These are phyloP conservation scores for Saccharomycopsis phalli DNA, from an alignment of 1,139 yeast genomes.

Conservation along the genomic window DNA sequence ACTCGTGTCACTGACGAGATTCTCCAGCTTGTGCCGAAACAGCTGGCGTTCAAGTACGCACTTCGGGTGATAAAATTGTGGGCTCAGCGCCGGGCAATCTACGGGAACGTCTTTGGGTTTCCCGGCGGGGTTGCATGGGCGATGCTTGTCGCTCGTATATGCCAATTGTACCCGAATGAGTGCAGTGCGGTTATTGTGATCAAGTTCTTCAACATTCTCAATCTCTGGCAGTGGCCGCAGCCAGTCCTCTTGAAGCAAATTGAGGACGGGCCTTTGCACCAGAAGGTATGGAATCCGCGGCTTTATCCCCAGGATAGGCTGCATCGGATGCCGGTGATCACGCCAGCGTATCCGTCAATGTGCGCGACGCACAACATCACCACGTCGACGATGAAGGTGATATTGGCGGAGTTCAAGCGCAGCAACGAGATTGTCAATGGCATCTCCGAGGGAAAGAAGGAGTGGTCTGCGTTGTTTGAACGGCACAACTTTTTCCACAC, in stretches of 20 bases:
- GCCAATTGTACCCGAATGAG: conserved; percentile 94
- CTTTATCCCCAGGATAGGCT: conserved; percentile 79
- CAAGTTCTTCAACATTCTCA: conserved; percentile 75
- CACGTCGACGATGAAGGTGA: conserved; percentile 74
- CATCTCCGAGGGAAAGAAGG: conserved; percentile 52
- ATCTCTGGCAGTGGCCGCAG: conserved; percentile 98
- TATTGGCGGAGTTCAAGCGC: conserved; percentile 63
- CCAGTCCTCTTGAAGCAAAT: conserved; percentile 87
- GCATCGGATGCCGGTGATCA: conserved; percentile 97
- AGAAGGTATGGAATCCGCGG: conserved; percentile 94
- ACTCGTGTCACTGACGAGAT: conserved; percentile 97
- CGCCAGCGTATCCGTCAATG: conserved; percentile 99
- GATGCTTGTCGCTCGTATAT: conserved; percentile 92
- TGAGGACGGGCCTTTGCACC: conserved; percentile 96
- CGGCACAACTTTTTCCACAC: conserved; percentile 75
- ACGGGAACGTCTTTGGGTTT: conserved; percentile 91
- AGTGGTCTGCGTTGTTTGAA: conserved; percentile 68
- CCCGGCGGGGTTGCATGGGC: conserved; percentile 99
- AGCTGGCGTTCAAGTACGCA: conserved; percentile 88
- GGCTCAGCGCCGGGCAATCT: conserved; percentile 93
- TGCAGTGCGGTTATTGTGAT: conserved; percentile 85
- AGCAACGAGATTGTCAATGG: conserved; percentile 65
- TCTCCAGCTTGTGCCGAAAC: conserved; percentile 79
- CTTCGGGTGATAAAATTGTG: conserved; percentile 86
- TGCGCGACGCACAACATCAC: conserved; percentile 97